phyloP scores from a whole-genome alignment of 225 moss, liverwort and hornwort genomes.

The Marchantia paleacea region DNA sequence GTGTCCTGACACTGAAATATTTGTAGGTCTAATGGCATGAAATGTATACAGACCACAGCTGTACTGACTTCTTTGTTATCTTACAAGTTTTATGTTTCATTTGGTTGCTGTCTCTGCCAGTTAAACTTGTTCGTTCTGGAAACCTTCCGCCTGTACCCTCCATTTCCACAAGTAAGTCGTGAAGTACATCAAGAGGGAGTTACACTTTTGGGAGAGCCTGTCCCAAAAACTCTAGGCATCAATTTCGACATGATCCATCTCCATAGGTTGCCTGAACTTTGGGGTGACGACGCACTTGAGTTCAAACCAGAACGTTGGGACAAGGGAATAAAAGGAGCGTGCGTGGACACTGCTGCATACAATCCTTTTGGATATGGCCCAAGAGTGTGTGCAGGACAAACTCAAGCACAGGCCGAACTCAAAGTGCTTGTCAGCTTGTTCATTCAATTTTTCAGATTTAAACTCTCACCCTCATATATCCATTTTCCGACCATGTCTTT shows the following conservation, averaged over 20 bases:
- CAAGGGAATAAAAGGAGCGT: conserved; percentile 40
- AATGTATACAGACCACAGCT: neutral
- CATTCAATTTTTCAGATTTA: conserved; percentile 41
- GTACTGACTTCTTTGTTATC: neutral
- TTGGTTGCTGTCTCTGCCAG: conserved; percentile 25
- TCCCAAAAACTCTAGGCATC: conserved; percentile 43
- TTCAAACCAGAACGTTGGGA: conserved; percentile 56
- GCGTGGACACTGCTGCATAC: conserved; percentile 42
- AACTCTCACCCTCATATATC: conserved; percentile 46
- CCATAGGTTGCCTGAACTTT: conserved; percentile 45
- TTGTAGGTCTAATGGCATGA: too few species aligned
- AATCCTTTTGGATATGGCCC: conserved; percentile 53
- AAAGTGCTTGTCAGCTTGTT: conserved; percentile 47
- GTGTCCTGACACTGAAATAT: neutral
- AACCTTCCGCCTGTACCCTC: conserved; percentile 43
- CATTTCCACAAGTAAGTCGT: conserved; percentile 27
- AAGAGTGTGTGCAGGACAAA: conserved; percentile 49
- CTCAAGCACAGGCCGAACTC: conserved; percentile 47
- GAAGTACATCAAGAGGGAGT: conserved; percentile 34
- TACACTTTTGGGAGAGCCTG: conserved; percentile 38
- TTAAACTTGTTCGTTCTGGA: conserved; percentile 55
- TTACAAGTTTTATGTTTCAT: neutral
- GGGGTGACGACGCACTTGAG: conserved; percentile 50
- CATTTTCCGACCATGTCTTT: conserved; percentile 32
- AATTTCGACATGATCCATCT: conserved; percentile 29